These are phyloP conservation scores for Aurifilum marmelostoma DNA, from an alignment of 2,329 filamentous ascomycete species.

Conservation along the genomic window DNA sequence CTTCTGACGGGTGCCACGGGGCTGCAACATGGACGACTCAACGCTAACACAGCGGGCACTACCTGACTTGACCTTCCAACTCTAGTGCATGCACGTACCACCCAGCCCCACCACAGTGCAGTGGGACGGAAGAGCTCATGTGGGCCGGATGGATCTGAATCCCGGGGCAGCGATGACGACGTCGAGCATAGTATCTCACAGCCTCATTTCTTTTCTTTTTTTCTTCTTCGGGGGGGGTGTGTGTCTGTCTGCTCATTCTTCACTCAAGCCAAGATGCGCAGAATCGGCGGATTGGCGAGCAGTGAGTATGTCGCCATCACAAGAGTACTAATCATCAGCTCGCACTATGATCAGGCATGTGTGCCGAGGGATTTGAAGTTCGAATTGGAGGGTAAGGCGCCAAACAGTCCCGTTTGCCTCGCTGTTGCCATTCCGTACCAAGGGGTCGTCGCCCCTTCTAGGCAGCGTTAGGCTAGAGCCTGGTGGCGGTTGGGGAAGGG, in stretches of 20 bases:
- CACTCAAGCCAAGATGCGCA: too few relatives aligned
- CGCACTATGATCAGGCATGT: too few relatives aligned
- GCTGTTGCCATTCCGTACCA: not conserved
- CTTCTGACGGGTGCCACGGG: not conserved
- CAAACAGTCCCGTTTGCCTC: not conserved
- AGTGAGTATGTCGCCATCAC: too few relatives aligned
- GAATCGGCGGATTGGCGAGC: too few relatives aligned
- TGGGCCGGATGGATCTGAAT: conserved; percentile 2
- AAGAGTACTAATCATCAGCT: too few relatives aligned
- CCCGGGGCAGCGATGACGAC: conserved; percentile 6
- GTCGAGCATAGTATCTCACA: conserved; percentile 2
- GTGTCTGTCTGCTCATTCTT: too few relatives aligned
- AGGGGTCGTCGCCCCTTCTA: not conserved
- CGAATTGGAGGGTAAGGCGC: not conserved
- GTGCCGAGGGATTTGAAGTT: not conserved
- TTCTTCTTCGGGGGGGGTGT: too few relatives aligned
- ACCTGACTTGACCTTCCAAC: not conserved
- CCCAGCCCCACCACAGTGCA: not conserved
- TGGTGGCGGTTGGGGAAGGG: not conserved
- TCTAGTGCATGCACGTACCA: not conserved
- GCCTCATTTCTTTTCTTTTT: not conserved
- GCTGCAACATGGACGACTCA: not conserved
- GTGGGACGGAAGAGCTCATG: conserved; percentile 3
- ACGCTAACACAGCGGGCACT: conserved; percentile 3
- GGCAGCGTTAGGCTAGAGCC: not conserved